These are phyloP conservation scores for Cenchrus purpureus DNA, from an alignment of 176 grass and related monocot genomes.

Conservation along the genomic window DNA sequence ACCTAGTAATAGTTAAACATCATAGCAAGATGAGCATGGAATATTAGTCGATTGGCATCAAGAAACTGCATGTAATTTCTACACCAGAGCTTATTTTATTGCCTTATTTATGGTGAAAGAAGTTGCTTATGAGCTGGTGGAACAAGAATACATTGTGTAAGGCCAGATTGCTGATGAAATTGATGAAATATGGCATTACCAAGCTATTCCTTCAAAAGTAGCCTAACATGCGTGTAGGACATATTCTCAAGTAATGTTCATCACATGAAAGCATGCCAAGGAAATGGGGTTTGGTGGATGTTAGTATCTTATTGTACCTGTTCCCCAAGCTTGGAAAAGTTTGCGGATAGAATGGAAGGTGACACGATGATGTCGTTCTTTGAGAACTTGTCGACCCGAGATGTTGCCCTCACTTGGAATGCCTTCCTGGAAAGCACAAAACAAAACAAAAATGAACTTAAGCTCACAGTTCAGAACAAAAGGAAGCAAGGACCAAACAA, in stretches of 20 bases:
- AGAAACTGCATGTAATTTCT: not conserved
- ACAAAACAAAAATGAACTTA: not conserved
- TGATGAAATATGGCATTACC: not conserved
- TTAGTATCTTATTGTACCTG: slow-evolving; percentile 58
- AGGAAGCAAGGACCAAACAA: not conserved
- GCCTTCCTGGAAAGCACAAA: slow-evolving; percentile 44
- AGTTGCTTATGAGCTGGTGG: not conserved
- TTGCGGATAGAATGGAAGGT: slow-evolving; percentile 96
- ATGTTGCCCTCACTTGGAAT: slow-evolving; percentile 71
- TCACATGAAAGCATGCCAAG: not conserved
- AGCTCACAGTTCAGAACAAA: not conserved
- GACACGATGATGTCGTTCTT: slow-evolving; percentile 98
- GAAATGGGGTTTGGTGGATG: not conserved
- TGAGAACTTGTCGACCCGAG: slow-evolving; percentile 87
- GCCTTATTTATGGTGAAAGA: not conserved
- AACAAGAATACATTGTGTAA: not conserved
- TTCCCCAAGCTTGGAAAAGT: slow-evolving; percentile 89
- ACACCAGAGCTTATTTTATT: not conserved
- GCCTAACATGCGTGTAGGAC: not conserved
- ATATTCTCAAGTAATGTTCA: not conserved
- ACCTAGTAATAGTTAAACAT: slow-evolving; percentile 49
- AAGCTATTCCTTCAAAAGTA: slow-evolving; percentile 3
- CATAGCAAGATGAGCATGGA: not conserved
- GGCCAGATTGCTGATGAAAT: not conserved
- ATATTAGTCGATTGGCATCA: not conserved